Evolutionary conservation across 2,329 filamentous ascomycete species (phyloP), one percentile per base, ranked within the genome.

Genomic region (Aspergillus fijiensis): DNA sequence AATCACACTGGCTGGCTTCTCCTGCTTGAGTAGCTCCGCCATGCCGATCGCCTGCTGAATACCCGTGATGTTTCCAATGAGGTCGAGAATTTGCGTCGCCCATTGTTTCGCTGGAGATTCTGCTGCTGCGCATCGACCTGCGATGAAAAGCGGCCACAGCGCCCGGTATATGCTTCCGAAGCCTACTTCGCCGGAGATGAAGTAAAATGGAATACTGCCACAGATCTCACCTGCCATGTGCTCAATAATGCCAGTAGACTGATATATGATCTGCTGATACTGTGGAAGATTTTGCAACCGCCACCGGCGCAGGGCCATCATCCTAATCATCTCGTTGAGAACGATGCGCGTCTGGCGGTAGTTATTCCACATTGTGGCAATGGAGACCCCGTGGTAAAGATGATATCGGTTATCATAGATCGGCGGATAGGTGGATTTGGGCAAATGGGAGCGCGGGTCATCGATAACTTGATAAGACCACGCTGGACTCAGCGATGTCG

Each of bases 91-190:
- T 11, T 57, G 50, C n/a, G 16, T 29, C 12, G 51, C 35, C 59
- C 59, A 60, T 9, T 23, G 27, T 16, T 42, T 57, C n/a, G 51
- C 51, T 2, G 21, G 31, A n/a, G 31, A 19, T 1, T 19, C 35
- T 29, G 51, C 5, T 16, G 33, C 59, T 7, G 23, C 27, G 21
- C 54, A 60, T 19, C 57, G 54, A 1, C 57, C 61, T 2, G 63
- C 61, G 64, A 67, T 33, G 7, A 67, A 67, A n/a, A 68, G 58
- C 6, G 66, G 66, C 63, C 63, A 67, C 4, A 58, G 51, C 5
- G 65, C 39, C 7, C 65, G 63, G n/a, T 58, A 3, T 5, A 61
- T 35, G 14, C 59, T 59, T 5, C 60, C 61, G 48, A 67, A 27
- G 11, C 33, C 50, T 14, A 27, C 25, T 4, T 58, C 49, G 10